Evolutionary conservation across 495 filamentous ascomycete genomes (phyloP), one percentile per base, ranked within the genome.

Genomic region (Glutinoglossum americanum): DNA sequence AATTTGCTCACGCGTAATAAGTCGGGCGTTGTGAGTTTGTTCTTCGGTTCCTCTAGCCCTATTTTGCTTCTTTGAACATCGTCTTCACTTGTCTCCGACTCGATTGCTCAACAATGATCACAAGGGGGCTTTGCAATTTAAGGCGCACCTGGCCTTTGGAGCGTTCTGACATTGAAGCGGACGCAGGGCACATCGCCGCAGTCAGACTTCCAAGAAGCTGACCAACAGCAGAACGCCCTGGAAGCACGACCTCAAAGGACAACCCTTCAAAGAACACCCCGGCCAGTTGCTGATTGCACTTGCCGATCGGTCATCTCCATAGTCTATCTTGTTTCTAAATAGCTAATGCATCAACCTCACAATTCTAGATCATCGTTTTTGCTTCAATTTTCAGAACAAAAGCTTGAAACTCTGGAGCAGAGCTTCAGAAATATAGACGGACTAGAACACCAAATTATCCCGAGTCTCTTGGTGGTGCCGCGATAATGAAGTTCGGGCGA

Each of bases 401-500:
- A 41, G 37, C 37, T 41, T 9, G 13, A 41, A 41, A 8, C 2
- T 8, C n/a, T 51, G n/a, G 47, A 3, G 5, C 47, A 25, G 44
- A 48, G 21, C 47, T 9, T 51, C 21, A 13, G 47, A 25, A 11
- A 26, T 3, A 51, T 28, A 26, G 2, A 26, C 21, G n/a, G 47
- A 51, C 25, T 51, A 28, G 21, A 51, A 51, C 4, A 51, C 26
- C 47, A 25, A 19, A 23, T 25, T 51, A 23, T 51, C 26, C 4
- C 3, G 25, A 23, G 47, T 25, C 3, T 51, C 21, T 23, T 11
- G 35, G 23, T 33, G 25, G n/a, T n/a, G 8, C 23, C 30, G 53
- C 53, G 13, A 72, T 54, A 0, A 89, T 90, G 85, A 90, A 90
- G 73, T 90, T 90, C 64, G 84, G 85, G 54, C 79, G 77, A 71